These are phyloP conservation scores for Trametes polyzona DNA, from an alignment of 1,284 basidiomycete genomes.

Conservation along the genomic window DNA sequence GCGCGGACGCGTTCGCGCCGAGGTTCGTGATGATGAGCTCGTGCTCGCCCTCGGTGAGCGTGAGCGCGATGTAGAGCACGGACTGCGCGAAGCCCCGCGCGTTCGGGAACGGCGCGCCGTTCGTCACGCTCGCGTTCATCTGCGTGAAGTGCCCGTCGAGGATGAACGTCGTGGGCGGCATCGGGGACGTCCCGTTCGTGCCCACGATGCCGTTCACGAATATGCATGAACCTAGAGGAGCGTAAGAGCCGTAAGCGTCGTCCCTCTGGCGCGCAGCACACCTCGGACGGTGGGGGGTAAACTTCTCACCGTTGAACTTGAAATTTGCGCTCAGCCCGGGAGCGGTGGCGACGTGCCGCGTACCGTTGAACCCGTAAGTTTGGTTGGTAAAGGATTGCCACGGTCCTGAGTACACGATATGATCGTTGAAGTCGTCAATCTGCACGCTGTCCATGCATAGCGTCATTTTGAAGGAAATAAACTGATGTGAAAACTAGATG, in stretches of 20 bases:
- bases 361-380: conserved; percentile 6
- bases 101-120: not conserved
- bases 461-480: not conserved
- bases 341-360: conserved; percentile 3
- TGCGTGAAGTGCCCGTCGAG: conserved; percentile 13
- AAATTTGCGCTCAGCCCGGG: conserved; percentile 10
- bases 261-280: not conserved
- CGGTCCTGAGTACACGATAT: conserved; percentile 2
- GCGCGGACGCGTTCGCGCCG: not conserved
- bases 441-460: not conserved
- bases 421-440: conserved; percentile 1
- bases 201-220: conserved; percentile 2
- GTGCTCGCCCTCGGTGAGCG: conserved; percentile 1
- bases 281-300: too few relatives aligned
- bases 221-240: not conserved
- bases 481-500: too few relatives aligned
- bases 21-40: conserved; percentile 13
- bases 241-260: not conserved
- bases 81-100: not conserved
- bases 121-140: not conserved
- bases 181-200: not conserved
- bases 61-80: conserved; percentile 6
- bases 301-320: conserved; percentile 5
- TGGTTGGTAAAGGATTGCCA: conserved; percentile 9
- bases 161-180: conserved; percentile 8